Conservation (phyloP, 495 filamentous ascomycete species). For the Hapsidospora chrysogenum region DNA sequence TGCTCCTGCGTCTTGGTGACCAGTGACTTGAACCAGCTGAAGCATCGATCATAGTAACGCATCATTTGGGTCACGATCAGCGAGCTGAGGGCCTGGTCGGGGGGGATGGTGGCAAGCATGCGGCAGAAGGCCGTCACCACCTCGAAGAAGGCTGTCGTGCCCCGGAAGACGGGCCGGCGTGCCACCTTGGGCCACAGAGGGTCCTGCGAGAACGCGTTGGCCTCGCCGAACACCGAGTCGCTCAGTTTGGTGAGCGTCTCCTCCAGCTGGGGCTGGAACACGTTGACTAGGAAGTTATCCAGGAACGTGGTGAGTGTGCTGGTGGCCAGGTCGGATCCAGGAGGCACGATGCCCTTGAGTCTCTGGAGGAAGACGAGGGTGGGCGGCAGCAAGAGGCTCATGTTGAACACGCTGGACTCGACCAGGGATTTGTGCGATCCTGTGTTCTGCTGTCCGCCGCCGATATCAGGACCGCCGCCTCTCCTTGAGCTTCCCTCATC, state of each 20-base stretch:
- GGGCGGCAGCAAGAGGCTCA: constrained; percentile 84
- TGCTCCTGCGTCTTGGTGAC: constrained; percentile 38
- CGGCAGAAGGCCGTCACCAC: constrained; percentile 80
- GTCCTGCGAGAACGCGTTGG: constrained; percentile 80
- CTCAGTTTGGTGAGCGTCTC: constrained; percentile 86
- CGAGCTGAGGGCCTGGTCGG: constrained; percentile 87
- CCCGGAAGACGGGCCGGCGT: constrained; percentile 77
- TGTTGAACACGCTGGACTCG: constrained; percentile 95
- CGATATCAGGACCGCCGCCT: constrained; percentile 13
- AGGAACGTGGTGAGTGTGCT: constrained; percentile 88
- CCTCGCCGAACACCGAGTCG: constrained; percentile 61
- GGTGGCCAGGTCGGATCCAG: constrained; percentile 64
- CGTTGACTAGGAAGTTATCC: constrained; percentile 95
- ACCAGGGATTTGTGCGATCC: constrained; percentile 56
- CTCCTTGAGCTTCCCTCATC: constrained; percentile 16
- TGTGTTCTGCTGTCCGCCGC: constrained; percentile 23
- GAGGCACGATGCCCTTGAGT: constrained; percentile 80
- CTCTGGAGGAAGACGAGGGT: constrained; percentile 83
- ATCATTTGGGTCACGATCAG: constrained; percentile 80
- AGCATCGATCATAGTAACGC: constrained; percentile 82
- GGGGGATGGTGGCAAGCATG: constrained; percentile 88
- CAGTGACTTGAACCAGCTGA: constrained; percentile 67
- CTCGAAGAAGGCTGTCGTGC: constrained; percentile 74
- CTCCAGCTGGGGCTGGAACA: constrained; percentile 92
- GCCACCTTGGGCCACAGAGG: constrained; percentile 63